Evolutionary conservation across 129 eudicot species (phyloP), one percentile per base, ranked within the genome.

Genomic region (Helichrysum umbraculigerum): DNA sequence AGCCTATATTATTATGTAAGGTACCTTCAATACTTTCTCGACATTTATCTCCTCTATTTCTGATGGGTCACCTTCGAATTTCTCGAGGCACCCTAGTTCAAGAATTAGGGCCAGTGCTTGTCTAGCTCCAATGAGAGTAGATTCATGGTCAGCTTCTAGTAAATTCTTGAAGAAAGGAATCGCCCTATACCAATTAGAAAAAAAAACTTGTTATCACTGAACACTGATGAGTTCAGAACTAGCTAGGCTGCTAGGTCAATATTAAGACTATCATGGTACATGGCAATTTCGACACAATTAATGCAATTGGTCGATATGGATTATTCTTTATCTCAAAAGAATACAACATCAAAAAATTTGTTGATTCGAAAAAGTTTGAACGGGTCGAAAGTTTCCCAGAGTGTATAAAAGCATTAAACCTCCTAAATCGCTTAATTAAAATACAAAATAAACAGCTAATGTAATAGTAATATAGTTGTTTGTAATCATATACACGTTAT

Each of bases 71-170:
- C 83, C 78, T 56, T 71, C 68, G 41, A 85, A 85, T 61, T 87
- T 89, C 76, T 89, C 96, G 42, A 85, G 88, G 76, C 68, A 78
- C 73, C 89, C 89, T 41, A 76, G 64, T 79, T 90, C 90, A 75
- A 74, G 75, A 39, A 87, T 83, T 58, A 90, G 71, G 70, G 92
- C 85, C 35, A 90, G 75, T 47, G 96, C 92, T 83, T 87, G 92
- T 60, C 69, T 81, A 83, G 90, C 88, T 72, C 85, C 90, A 52
- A 61, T 67, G 69, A 71, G 70, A 59, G 77, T 78, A 21, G 87
- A 74, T 62, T 65, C 83, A 0, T 88, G 80, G 25, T 85, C 86
- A 52, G 44, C 29, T 72, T 80, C 84, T 33, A 88, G 77, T 47
- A 88, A 68, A 17, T 61, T 63, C 28, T 79, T 62, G 73, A 85